A percentile compares a stretch with the other conserved stretches of the same genome.
Conservation (phyloP, 495 filamentous ascomycete species). For the Penicillium paxilli region DNA sequence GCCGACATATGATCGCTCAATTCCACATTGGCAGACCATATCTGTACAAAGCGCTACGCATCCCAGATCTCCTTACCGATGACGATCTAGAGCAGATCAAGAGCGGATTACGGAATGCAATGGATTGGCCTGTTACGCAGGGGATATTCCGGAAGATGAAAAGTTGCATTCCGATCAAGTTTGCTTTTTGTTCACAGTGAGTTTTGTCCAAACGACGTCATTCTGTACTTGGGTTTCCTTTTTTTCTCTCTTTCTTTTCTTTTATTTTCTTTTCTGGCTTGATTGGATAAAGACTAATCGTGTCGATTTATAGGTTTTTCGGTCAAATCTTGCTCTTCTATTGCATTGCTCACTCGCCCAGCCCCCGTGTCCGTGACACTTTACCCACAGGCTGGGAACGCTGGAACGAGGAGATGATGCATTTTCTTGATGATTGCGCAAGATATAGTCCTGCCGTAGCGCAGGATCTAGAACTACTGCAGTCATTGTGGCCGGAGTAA, state of each 20-base stretch:
- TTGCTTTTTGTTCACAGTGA: constrained; percentile 51
- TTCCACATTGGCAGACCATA: constrained; percentile 52
- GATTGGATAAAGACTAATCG: not conserved
- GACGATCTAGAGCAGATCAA: constrained; percentile 46
- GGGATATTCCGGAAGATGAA: constrained; percentile 49
- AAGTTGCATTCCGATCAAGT: constrained; percentile 48
- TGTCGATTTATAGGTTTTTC: constrained; percentile 35
- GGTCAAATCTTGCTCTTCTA: constrained; percentile 49
- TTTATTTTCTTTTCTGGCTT: not conserved
- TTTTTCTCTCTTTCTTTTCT: not conserved
- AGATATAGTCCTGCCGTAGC: constrained; percentile 43
- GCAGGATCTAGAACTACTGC: constrained; percentile 45
- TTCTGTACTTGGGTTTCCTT: not conserved
- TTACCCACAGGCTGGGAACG: constrained; percentile 46
- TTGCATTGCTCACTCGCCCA: constrained; percentile 45
- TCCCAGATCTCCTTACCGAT: constrained; percentile 39
- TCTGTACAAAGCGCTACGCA: constrained; percentile 47
- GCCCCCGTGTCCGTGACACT: constrained; percentile 34
- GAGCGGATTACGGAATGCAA: constrained; percentile 42
- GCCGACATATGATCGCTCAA: constrained; percentile 45
- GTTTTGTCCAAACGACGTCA: no score
- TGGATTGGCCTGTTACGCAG: constrained; percentile 46
- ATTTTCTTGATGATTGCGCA: constrained; percentile 44
- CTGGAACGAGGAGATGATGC: constrained; percentile 48
- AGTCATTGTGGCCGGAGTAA: constrained; percentile 29